Base-by-base conservation (phyloP, 768 basidiomycete genomes). In the Leccinellum rugosiceps region DNA sequence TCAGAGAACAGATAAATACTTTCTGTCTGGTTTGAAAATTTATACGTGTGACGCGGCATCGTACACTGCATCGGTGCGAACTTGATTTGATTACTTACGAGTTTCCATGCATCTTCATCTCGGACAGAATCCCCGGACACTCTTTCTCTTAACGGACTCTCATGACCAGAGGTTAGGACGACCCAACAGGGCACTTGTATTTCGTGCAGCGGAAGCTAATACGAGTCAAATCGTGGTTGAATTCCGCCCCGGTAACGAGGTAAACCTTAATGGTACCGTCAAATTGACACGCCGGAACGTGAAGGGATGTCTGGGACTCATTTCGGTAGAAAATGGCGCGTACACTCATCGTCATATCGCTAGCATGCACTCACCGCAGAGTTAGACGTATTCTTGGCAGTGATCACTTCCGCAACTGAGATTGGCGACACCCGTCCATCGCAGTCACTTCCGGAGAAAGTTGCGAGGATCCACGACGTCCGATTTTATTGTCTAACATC, bases 401-500 rank as follows among this genome's bases (percentile, higher is more conserved):
- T 95, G 43, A 80, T 96, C 53, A 86, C 87, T 6, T 82, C 86
- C 44, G 84, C 91, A 4, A 86, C 83, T 17, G 87, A 90, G 66
- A 74, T 93, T 41, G 92, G 88, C 46, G 84, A 86, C 67, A 83
- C 85, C 46, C 77, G 85, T 58, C 81, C 86, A 59, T 81, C 85
- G 45, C 77, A 81, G 58, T 71, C 78, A 58, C 57, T 68, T 8
- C 77, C 86, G 13, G 86, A 90, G 72, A 82, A 83, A 23, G 86
- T 94, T 15, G 86, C 86, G 10, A 87, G 85, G 59, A 94, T 99
- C 55, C 85, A 94, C 59, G 86, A 90, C 67, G 93, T 97, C 53
- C 85, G 80, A 44, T 98, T 98, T 76, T 94, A 86, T 75, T 91
- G 91, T 64, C 74, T 99, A 63, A 88, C 87, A 10, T 88, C 91